These are phyloP conservation scores for Alternaria novae-zelandiae DNA, from an alignment of 2,329 filamentous ascomycete genomes.

Conservation along the genomic window DNA sequence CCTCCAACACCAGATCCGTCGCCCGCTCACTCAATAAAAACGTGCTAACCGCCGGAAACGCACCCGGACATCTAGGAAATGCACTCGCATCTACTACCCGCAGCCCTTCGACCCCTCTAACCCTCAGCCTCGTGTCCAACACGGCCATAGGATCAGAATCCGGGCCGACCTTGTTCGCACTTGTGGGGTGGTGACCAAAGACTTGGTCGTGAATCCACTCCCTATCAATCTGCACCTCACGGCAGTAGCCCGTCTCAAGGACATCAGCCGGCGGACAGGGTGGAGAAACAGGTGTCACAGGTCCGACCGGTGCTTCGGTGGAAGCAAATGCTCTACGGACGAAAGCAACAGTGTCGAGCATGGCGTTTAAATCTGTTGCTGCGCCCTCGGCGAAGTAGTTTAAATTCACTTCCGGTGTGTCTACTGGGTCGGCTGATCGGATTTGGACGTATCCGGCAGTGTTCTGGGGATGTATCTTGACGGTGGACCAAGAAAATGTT, in stretches of 20 bases:
- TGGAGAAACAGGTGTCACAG: conserved; percentile 45
- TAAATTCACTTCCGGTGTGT: conserved; percentile 62
- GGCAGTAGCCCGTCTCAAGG: conserved; percentile 25
- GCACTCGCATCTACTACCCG: conserved; percentile 50
- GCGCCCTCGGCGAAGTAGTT: conserved; percentile 53
- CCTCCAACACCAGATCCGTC: conserved; percentile 26
- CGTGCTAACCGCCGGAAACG: conserved; percentile 58
- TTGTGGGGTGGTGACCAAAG: conserved; percentile 28
- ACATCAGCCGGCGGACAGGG: conserved; percentile 48
- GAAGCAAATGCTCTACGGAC: conserved; percentile 62
- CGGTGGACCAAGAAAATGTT: conserved; percentile 53
- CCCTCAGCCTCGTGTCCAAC: conserved; percentile 41
- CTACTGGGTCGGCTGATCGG: conserved; percentile 64
- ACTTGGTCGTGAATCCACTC: conserved; percentile 27
- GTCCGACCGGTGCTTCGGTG: conserved; percentile 56
- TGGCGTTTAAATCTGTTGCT: conserved; percentile 57
- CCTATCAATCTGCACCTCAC: conserved; percentile 18
- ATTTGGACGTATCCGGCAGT: conserved; percentile 64
- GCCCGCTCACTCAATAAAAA: conserved; percentile 45
- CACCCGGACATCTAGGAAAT: conserved; percentile 52
- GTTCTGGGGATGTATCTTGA: conserved; percentile 69
- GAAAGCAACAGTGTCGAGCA: conserved; percentile 62
- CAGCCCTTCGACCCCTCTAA: conserved; percentile 57
- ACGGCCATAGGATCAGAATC: conserved; percentile 40
- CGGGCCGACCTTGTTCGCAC: conserved; percentile 29